These are phyloP conservation scores for Trichoderma sp. DNA, from an alignment of 2,329 filamentous ascomycete species.

Conservation along the genomic window DNA sequence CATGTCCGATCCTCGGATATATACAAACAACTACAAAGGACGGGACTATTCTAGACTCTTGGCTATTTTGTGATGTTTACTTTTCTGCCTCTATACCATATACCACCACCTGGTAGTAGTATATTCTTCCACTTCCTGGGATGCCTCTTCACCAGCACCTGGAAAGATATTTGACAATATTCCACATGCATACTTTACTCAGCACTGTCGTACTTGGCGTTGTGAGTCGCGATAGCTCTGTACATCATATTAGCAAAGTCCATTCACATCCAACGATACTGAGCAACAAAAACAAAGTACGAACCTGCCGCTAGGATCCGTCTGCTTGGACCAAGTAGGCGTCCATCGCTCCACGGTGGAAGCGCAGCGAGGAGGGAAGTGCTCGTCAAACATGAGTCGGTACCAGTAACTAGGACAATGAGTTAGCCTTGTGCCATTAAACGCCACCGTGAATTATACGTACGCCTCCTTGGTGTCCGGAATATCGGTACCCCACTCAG, in stretches of 20 bases:
- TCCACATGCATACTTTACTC: not conserved
- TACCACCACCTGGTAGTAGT: not conserved
- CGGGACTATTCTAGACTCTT: not conserved
- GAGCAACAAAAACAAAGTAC: conserved; percentile 17
- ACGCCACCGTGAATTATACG: conserved; percentile 28
- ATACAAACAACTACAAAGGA: not conserved
- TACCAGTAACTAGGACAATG: conserved; percentile 76
- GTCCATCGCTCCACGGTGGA: conserved; percentile 95
- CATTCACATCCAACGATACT: not conserved
- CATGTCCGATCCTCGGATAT: conserved; percentile 2
- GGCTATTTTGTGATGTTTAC: not conserved
- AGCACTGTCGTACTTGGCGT: conserved; percentile 65
- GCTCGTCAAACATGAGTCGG: conserved; percentile 96
- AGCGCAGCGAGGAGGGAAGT: conserved; percentile 89
- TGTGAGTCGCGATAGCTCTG: conserved; percentile 74
- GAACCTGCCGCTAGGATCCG: conserved; percentile 87
- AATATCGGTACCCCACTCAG: conserved; percentile 89
- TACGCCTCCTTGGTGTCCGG: conserved; percentile 96
- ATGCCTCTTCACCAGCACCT: not conserved
- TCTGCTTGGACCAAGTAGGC: conserved; percentile 95
- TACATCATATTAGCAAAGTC: not conserved
- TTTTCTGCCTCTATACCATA: not conserved
- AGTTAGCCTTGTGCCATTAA: conserved; percentile 27
- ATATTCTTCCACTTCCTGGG: not conserved
- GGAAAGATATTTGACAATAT: not conserved